Evolutionary conservation across 345 rosid species (phyloP), one percentile per base, ranked within the genome.

Genomic region (Populus nigra): DNA sequence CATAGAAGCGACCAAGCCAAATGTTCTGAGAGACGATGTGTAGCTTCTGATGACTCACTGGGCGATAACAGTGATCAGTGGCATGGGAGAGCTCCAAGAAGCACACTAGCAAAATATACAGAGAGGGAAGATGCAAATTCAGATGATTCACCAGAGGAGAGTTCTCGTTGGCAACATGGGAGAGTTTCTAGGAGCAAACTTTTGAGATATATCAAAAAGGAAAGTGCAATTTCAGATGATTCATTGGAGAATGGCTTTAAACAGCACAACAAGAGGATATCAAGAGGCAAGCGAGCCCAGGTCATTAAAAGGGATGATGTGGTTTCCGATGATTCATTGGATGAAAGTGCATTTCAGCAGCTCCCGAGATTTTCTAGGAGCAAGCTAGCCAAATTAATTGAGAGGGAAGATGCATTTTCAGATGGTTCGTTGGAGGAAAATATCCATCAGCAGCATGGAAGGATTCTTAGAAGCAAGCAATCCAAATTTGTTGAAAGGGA

Each of bases 11-110:
- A 75, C 82, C 83, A 78, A 79, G 75, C 76, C 71, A 85, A 80
- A 76, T 70, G 29, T 73, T 74, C 84, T 29, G 80, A 68, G 55
- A 77, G 78, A 49, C 85, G 82, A 73, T 76, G 75, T 70, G 79
- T 57, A 76, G 39, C 73, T 80, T 88, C 86, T 23, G 86, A 87
- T 76, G 86, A 83, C 80, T 89, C 88, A 5, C 75, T 47, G 35
- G 90, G 81, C 35, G 89, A 71, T 63, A 69, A 81, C 41, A 57
- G 67, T 72, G 38, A 17, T 70, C 78, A 72, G 41, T 29, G 71
- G 73, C 79, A 68, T 55, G 66, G 41, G 29, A 74, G 76, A 67
- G 62, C 62, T 76, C 66, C 50, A 41, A 80, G 69, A 82, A 74
- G 76, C 66, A 80, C 70, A 43, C 66, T 33, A 55, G 23, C 80